Conservation (phyloP, 306 rosid species). For the Citrullus mucosospermus region DNA sequence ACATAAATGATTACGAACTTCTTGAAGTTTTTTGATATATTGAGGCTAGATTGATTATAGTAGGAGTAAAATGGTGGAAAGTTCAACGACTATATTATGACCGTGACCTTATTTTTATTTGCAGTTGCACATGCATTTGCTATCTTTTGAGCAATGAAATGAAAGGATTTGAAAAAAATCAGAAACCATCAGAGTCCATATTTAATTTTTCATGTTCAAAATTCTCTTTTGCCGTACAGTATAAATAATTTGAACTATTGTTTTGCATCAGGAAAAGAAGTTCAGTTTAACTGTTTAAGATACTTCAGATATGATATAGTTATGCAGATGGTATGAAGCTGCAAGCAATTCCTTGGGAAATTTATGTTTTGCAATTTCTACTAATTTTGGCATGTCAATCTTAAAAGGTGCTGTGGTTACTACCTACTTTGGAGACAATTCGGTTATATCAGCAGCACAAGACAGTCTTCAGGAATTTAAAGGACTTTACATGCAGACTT, state of each 20-base stretch:
- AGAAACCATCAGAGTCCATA: not conserved
- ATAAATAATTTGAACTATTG: not conserved
- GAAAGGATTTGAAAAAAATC: not conserved
- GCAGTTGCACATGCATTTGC: not conserved
- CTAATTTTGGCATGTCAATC: not conserved
- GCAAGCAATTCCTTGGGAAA: not conserved
- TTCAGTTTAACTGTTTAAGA: not conserved
- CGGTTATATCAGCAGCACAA: constrained; percentile 23
- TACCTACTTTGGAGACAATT: constrained; percentile 41
- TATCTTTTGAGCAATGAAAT: not conserved
- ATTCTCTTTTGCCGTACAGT: not conserved
- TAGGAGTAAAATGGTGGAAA: not conserved
- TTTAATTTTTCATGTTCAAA: not conserved
- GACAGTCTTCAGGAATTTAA: constrained; percentile 27
- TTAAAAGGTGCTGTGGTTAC: constrained; percentile 56
- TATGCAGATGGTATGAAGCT: not conserved
- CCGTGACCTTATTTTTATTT: not conserved
- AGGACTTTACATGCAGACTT: constrained; percentile 33
- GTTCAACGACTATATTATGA: not conserved
- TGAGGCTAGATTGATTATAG: not conserved
- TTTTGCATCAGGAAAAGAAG: not conserved
- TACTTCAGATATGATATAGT: not conserved
- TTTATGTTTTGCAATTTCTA: not conserved
- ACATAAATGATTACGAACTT: not conserved
- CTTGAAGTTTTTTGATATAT: not conserved